A percentile compares a stretch with the other conserved stretches of the same genome.
These are phyloP conservation scores for Gyromitra esculenta DNA, from an alignment of 2,329 filamentous ascomycete genomes.

Conservation along the genomic window DNA sequence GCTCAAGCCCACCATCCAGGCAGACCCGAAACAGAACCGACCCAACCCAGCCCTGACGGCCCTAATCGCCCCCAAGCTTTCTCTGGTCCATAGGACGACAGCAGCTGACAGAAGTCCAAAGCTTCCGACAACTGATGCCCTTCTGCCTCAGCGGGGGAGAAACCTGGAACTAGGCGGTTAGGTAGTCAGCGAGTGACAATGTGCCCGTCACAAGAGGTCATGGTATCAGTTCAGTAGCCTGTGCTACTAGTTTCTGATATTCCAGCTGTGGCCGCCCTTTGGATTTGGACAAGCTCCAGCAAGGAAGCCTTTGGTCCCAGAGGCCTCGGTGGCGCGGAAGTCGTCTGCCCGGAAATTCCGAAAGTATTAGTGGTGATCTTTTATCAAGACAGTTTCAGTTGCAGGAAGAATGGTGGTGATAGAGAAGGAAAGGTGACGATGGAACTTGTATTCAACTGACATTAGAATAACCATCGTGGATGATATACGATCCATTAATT, in stretches of 20 bases:
- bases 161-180: background rate
- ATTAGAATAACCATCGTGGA: background rate
- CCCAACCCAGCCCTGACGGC: background rate
- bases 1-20: background rate
- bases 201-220: background rate
- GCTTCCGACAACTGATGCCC: background rate
- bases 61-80: background rate
- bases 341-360: background rate
- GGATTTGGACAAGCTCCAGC: background rate
- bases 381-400: background rate
- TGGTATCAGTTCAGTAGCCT: background rate
- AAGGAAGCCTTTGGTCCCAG: background rate
- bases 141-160: background rate
- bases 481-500: no score
- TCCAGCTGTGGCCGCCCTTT: background rate
- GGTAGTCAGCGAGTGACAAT: background rate
- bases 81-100: background rate
- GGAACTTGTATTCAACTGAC: background rate
- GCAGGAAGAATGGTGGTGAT: background rate
- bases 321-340: background rate
- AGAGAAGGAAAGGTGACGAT: background rate
- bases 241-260: background rate
- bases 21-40: background rate
- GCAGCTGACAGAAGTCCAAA: background rate
- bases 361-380: constrained; percentile 1